Evolutionary conservation across 2,329 filamentous ascomycete genomes (phyloP).

Genomic region (Sarocladium oryzae): DNA sequence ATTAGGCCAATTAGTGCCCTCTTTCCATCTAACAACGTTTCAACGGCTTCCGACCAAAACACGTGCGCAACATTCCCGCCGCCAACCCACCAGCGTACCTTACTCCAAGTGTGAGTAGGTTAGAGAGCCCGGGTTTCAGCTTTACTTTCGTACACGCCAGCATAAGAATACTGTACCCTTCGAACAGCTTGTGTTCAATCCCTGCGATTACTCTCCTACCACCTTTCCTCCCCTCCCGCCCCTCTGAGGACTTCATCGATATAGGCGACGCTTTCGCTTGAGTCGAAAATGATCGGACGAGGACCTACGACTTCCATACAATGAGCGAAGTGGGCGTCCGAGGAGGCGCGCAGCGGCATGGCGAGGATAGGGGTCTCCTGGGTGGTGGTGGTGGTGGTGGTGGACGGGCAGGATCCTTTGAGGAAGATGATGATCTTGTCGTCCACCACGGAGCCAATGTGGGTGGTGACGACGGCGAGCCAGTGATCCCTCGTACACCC

Average conservation of each 20-base stretch:
- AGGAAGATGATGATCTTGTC: conserved; percentile 3
- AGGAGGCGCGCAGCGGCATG: background rate
- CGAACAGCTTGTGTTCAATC: too few relatives aligned
- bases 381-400: background rate
- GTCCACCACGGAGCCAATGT: background rate
- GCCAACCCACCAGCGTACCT: too few relatives aligned
- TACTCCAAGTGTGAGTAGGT: too few relatives aligned
- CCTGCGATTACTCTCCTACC: too few relatives aligned
- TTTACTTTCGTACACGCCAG: too few relatives aligned
- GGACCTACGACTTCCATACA: background rate
- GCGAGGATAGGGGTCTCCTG: conserved; percentile 4
- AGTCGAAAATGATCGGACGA: conserved; percentile 7
- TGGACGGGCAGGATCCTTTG: background rate
- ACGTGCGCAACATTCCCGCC: conserved; percentile 3
- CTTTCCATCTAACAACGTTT: background rate
- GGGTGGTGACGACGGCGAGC: conserved; percentile 16
- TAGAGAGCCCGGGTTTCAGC: background rate
- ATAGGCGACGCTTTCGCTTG: background rate
- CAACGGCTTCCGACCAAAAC: background rate
- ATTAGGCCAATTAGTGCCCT: background rate
- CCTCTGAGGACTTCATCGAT: too few relatives aligned
- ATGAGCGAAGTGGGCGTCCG: conserved; percentile 4
- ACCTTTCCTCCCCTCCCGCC: too few relatives aligned
- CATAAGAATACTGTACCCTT: too few relatives aligned
- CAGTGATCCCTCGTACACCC: conserved; percentile 37